Evolutionary conservation across 2,329 filamentous ascomycete genomes (phyloP), one percentile per base, ranked within the genome.

Genomic region (Xylaria hypoxylon): DNA sequence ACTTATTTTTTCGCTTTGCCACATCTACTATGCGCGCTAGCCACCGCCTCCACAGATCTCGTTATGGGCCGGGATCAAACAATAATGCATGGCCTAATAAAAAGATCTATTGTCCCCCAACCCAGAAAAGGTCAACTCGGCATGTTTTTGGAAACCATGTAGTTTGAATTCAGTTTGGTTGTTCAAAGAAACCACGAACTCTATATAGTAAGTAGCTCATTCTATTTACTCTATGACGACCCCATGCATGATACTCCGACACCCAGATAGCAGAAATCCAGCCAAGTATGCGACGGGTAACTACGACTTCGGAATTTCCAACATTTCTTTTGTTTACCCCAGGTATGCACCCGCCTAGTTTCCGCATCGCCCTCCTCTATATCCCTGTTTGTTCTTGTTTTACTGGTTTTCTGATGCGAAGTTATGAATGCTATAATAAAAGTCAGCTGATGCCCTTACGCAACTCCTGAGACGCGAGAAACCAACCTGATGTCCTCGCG

Each of bases 401-500:
- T 24, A 60, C 47, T 17, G 26, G 26, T 64, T 45, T 52, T 70
- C 67, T 1, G 64, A 65, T 45, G 69, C 69, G 15, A 70, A 61
- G 35, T 70, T 70, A 45, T 70, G 67, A 28, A 70, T 69, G 24
- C 69, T 70, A n/a, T 24, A 13, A 47, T 5, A 7, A 22, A 59
- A 5, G 22, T 66, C 3, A 62, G 47, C 17, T 1, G 2, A 28
- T 17, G 17, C 48, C 13, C 38, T 45, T 5, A 2, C 2, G 4
- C 17, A 3, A 5, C 33, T 3, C 5, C 1, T 5, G 5, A 15
- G 8, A n/a, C 6, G 26, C 2, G 7, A 26, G 19, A 24, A 6
- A 26, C 65, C 1, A 22, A 70, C 68, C 68, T 70, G 26, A 70
- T 69, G 42, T 70, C 69, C n/a, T 70, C 67, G 4, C 67, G 67